A percentile compares a stretch with the other conserved stretches of the same genome.
Conservation (phyloP, 805 yeast genomes). For the Nakazawaea ernobii region DNA sequence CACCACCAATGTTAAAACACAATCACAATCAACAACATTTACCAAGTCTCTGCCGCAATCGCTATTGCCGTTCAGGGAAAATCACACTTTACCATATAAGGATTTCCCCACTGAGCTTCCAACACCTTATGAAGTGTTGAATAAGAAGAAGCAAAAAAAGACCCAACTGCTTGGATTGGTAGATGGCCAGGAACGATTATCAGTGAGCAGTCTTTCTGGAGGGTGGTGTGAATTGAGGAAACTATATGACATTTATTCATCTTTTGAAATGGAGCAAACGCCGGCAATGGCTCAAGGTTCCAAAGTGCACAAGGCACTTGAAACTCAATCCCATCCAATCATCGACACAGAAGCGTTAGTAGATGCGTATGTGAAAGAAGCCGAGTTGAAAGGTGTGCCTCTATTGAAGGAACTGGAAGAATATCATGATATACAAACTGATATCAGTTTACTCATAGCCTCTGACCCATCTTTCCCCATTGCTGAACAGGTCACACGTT, state of each 20-base stretch:
- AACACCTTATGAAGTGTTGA: conserved; percentile 18
- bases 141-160: conserved; percentile 8
- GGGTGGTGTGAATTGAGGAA: conserved; percentile 67
- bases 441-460: conserved; percentile 6
- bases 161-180: conserved; percentile 7
- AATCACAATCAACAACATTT: too few relatives aligned
- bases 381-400: conserved; percentile 4
- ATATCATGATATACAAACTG: conserved; percentile 3
- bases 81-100: conserved; percentile 15
- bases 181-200: conserved; percentile 30
- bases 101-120: conserved; percentile 13
- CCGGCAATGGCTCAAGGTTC: conserved; percentile 42
- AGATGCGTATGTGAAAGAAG: conserved; percentile 1
- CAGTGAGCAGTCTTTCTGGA: conserved; percentile 57
- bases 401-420: conserved; percentile 12
- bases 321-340: conserved; percentile 37
- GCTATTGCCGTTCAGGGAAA: background rate
- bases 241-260: conserved; percentile 44
- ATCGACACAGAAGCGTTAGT: conserved; percentile 11
- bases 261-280: conserved; percentile 26
- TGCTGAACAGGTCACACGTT: conserved; percentile 27
- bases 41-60: background rate
- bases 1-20: too few relatives aligned
- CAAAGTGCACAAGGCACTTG: conserved; percentile 41
- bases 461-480: background rate